Base-by-base conservation (phyloP, 2,329 filamentous ascomycete genomes). In the Nannizzia gypsea region DNA sequence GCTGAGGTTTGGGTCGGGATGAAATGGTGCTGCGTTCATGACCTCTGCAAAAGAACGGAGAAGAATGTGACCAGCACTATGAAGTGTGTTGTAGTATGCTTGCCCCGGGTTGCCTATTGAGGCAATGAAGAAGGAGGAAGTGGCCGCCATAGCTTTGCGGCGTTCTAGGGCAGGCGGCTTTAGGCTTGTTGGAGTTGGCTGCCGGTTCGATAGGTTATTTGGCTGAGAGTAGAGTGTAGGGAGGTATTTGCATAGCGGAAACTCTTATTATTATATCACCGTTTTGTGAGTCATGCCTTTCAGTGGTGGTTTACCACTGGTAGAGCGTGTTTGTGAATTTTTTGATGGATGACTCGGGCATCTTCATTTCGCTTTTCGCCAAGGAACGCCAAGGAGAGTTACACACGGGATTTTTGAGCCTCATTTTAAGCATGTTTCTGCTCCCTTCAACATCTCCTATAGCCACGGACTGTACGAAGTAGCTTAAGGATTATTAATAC, bases 11-110 rank as follows among this genome's bases (percentile, higher is more conserved):
- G 24, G 69, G 73, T 69, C 75, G 75, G 2, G 64, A 62, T 85
- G 0, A 84, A 0, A 73, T 60, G 0, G 83, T 77, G 77, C 64
- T 71, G 64, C 46, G 17, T 66, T 66, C 15, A 87, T 74, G 26
- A 74, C 71, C 15, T 74, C 77, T 20, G 80, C 78, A 6, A 92
- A 74, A 1, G 81, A 77, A 59, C 81, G 77, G 64, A 96, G 82
- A 52, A 90, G 82, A 60, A 84, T 82, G 76, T 97, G 92, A 9
- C 91, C 93, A 13, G 90, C 90, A 24, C 86, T 91, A 75, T 97
- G 93, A 6, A 92, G 84, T 20, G 89, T 95, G 64, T 86, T 80
- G 64, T 83, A 81, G 73, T 92, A 91, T 22, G 74, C 71, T 1
- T 83, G 77, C 5, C 81, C 78, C 5, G 88, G 90, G 67, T 97